Evolutionary conservation across 441 rosid genomes (phyloP).

Genomic region (Flueggea neowawraea): DNA sequence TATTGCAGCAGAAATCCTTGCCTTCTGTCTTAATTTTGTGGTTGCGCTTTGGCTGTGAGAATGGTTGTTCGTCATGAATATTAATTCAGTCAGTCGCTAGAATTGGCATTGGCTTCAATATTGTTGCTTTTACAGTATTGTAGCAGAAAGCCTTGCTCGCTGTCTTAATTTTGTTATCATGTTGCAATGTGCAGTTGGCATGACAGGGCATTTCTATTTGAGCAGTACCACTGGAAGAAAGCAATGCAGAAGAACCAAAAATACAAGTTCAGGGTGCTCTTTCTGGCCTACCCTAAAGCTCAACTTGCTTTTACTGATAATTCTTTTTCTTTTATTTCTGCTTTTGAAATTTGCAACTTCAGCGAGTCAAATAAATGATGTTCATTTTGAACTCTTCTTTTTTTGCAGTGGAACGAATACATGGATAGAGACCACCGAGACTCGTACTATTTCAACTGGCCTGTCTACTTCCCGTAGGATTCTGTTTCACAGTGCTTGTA

Average conservation of each 20-base stretch:
- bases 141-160: neutral
- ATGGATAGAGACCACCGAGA: conserved; percentile 68
- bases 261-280: conserved; percentile 67
- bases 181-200: conserved; percentile 65
- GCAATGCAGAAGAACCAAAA: conserved; percentile 71
- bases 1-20: too few relatives aligned
- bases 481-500: neutral
- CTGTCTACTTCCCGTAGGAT: conserved; percentile 62
- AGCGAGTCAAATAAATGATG: neutral
- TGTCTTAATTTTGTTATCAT: neutral
- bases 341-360: neutral
- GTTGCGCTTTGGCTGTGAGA: too few relatives aligned
- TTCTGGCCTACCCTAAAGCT: neutral
- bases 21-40: too few relatives aligned
- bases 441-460: conserved; percentile 77
- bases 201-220: conserved; percentile 82
- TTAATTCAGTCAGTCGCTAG: too few relatives aligned
- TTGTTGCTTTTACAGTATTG: neutral
- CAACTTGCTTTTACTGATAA: neutral
- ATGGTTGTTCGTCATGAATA: too few relatives aligned
- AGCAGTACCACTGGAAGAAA: conserved; percentile 85
- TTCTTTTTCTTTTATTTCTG: neutral
- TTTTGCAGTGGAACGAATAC: conserved; percentile 40
- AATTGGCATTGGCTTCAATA: too few relatives aligned
- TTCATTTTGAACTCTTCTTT: conserved; percentile 13